A percentile compares a stretch with the other conserved stretches of the same genome.
Evolutionary conservation across 2,329 filamentous ascomycete genomes (phyloP).

Genomic region (Hypoxylon rubiginosum): DNA sequence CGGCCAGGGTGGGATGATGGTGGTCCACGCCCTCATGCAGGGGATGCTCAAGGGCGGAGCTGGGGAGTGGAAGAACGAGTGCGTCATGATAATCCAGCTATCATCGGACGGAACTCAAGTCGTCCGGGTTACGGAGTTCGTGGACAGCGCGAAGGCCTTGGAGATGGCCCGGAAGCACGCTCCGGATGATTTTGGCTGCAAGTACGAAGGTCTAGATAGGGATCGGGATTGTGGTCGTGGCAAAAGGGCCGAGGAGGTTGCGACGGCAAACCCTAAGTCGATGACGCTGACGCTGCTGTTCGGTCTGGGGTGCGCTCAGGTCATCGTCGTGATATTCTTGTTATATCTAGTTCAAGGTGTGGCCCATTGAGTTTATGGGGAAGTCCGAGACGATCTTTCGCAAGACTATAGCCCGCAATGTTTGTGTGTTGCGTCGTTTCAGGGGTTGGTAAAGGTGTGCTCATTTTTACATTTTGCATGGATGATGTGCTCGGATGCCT

Average conservation of each 20-base stretch:
- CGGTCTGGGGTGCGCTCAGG: constrained; percentile 29
- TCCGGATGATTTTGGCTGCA: constrained; percentile 48
- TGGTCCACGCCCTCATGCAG: constrained; percentile 56
- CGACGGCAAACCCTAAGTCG: constrained; percentile 18
- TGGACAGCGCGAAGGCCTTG: constrained; percentile 57
- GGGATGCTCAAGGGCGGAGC: constrained; percentile 46
- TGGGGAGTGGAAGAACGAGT: constrained; percentile 52
- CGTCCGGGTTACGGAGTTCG: constrained; percentile 55
- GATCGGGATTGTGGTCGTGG: neutral
- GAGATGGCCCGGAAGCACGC: constrained; percentile 53
- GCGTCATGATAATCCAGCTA: constrained; percentile 52
- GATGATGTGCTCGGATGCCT: constrained; percentile 13
- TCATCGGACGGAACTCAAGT: constrained; percentile 48
- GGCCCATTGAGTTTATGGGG: constrained; percentile 28
- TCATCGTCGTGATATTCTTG: constrained; percentile 21
- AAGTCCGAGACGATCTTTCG: constrained; percentile 15
- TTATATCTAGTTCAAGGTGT: constrained; percentile 26
- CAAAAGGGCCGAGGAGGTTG: constrained; percentile 3
- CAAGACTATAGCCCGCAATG: neutral
- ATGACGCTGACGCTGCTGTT: constrained; percentile 28
- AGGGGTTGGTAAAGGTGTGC: neutral
- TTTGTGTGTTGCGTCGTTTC: neutral
- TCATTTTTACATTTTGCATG: neutral
- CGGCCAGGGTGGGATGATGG: constrained; percentile 51
- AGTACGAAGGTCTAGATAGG: neutral